Base-by-base conservation (phyloP, 139 green algal genomes). In the Pseudopediastrum boryanum region DNA sequence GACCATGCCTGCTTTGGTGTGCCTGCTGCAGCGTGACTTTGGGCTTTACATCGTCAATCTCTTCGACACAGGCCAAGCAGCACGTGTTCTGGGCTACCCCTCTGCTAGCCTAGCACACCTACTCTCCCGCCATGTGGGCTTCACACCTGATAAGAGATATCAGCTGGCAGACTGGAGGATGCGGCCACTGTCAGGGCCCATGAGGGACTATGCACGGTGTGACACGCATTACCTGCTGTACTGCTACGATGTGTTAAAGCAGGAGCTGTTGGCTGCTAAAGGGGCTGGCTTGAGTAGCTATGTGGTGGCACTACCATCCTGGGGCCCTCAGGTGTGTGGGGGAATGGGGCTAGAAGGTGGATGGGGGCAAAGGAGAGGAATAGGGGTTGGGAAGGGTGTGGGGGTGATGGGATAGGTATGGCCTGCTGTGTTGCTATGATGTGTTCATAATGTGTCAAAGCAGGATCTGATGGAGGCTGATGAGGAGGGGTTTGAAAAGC, bases 151-250 rank as follows among this genome's bases (percentile, higher is more conserved):
- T n/a, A 79, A 79, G 38, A 38, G 71, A 41, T 97, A 86, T 75
- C 95, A 99, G 90, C 86, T 99, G 85, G 94, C 95, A 10, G 96
- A 99, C 88, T 99, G 96, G 96, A 83, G 95, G 0, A 44, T 94
- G 61, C 86, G 95, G 36, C 95, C 95, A 12, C 86, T 99, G 46
- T 66, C 79, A 4, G 31, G 66, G 0, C 85, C 94, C 36, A 93
- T 97, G 91, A 75, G 98, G 73, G 72, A 90, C 65, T 98, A 99
- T 66, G 95, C 95, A 1, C 94, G 35, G 21, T 69, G 71, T 63
- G 78, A 99, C 90, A 99, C 96, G 1, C 96, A 98, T 87, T 97
- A 90, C 84, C 85, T 99, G 58, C 89, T 98, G 29, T 92, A 97
- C 88, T 90, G 95, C 10, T 89, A 94, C 75, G 96, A 99, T 83